Base-by-base conservation (phyloP, 768 basidiomycete genomes). In the Collybiopsis luxurians region DNA sequence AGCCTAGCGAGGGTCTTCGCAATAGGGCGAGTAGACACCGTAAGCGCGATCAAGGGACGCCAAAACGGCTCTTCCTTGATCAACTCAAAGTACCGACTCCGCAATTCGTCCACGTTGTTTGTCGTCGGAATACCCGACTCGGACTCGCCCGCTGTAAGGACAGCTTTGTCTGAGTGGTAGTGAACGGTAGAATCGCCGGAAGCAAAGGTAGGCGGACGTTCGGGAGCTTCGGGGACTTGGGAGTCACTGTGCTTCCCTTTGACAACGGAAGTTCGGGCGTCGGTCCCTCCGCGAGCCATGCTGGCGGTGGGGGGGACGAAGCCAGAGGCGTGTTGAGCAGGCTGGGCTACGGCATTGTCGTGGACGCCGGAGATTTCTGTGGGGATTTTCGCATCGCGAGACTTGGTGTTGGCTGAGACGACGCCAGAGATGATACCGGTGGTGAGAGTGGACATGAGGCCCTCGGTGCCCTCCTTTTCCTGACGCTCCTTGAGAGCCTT, bases 1-100 rank as follows among this genome's bases (percentile, higher is more conserved):
- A 76, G 67, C 11, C 75, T 71, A 4, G 66, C 53, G 27, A 78
- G 34, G 42, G 70, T 66, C 9, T 67, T 47, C 3, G 73, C 75
- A 30, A 79, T 65, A 0, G 78, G 76, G 17, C 77, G 75, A 7
- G 76, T 79, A 9, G 76, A 69, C 34, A 75, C 55, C 1, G 75
- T 76, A 44, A 76, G 56, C 11, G 73, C 68, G 17, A 79, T 31
- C 36, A 79, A 57, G 0, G 79, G 78, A 0, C 72, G 71, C 71
- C 73, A 77, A 61, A 75, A 77, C 27, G 15, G 74, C 17, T 53
- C 61, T 1, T 59, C 57, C 27, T 62, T 45, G 24, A 57, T 52
- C n/a, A 45, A 43, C 45, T 60, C 54, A 15, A 47, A 23, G 36
- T 55, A 55, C 45, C 47, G n/a, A 5, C 26, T 13, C 12, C 54